Evolutionary conservation across 345 rosid genomes (phyloP).

Genomic region (Corymbia maculata): DNA sequence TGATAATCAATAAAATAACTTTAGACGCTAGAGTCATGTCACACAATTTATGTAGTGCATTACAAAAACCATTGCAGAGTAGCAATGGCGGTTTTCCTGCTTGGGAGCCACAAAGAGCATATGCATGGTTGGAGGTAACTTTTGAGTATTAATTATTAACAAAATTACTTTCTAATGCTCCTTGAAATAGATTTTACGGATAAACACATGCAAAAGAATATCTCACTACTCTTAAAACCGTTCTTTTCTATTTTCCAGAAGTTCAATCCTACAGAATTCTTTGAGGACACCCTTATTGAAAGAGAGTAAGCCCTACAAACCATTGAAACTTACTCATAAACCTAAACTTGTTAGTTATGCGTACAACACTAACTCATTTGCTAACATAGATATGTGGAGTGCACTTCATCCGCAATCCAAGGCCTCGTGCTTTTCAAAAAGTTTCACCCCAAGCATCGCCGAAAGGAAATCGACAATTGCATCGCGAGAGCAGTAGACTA

Average conservation of each 20-base stretch:
- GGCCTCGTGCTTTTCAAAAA: conserved; percentile 27
- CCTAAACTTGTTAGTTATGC: neutral
- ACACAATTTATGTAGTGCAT: neutral
- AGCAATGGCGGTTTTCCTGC: conserved; percentile 39
- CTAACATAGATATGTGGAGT: conserved; percentile 31
- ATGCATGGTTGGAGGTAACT: conserved; percentile 37
- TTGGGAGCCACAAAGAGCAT: conserved; percentile 48
- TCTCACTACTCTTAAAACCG: neutral
- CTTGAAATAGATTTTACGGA: neutral
- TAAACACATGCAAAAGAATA: neutral
- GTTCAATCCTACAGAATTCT: conserved; percentile 42
- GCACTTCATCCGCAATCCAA: conserved; percentile 40
- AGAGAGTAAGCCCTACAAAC: conserved; percentile 26
- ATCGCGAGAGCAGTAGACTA: conserved; percentile 10
- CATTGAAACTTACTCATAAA: neutral
- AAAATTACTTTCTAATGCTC: neutral
- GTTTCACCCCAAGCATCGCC: conserved; percentile 22
- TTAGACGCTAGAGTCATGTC: neutral
- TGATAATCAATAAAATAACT: neutral
- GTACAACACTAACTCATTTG: neutral
- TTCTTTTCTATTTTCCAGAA: conserved; percentile 4
- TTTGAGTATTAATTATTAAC: neutral
- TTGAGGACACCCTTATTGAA: conserved; percentile 34
- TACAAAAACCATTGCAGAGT: conserved; percentile 8
- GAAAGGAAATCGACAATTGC: conserved; percentile 18